phyloP scores from a whole-genome alignment of 768 basidiomycete genomes.

The Lactarius trivialis region DNA sequence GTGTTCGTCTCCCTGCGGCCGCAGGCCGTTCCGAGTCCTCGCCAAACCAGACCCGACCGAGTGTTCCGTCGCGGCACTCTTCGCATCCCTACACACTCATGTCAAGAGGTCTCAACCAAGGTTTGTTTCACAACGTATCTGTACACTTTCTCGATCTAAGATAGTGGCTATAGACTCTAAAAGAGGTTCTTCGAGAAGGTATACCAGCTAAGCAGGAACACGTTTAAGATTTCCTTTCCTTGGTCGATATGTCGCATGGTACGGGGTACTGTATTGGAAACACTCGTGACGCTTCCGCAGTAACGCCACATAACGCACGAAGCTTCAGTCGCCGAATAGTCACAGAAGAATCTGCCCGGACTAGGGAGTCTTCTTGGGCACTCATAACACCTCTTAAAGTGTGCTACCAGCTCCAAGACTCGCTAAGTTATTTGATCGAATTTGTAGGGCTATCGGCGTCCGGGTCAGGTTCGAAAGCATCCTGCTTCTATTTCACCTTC shows the following conservation, averaged over 20 bases:
- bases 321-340: neutral
- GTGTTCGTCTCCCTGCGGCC: too few relatives aligned
- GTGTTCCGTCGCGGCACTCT: constrained; percentile 30
- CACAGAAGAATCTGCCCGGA: neutral
- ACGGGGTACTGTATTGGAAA: neutral
- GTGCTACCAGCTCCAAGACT: too few relatives aligned
- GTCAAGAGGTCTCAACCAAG: constrained; percentile 54
- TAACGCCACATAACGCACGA: neutral
- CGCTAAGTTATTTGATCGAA: neutral
- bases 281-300: neutral
- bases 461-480: neutral
- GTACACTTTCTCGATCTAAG: neutral
- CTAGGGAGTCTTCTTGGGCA: neutral
- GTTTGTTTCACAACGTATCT: constrained; percentile 30
- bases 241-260: neutral
- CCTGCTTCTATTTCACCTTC: neutral
- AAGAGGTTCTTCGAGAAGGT: constrained; percentile 83
- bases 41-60: neutral
- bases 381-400: neutral
- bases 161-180: constrained; percentile 58
- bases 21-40: too few relatives aligned
- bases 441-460: neutral
- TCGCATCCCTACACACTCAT: constrained; percentile 25
- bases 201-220: constrained; percentile 90
- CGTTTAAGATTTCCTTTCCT: neutral